phyloP scores from a whole-genome alignment of 768 basidiomycete genomes.

The Collybiopsis confluens region DNA sequence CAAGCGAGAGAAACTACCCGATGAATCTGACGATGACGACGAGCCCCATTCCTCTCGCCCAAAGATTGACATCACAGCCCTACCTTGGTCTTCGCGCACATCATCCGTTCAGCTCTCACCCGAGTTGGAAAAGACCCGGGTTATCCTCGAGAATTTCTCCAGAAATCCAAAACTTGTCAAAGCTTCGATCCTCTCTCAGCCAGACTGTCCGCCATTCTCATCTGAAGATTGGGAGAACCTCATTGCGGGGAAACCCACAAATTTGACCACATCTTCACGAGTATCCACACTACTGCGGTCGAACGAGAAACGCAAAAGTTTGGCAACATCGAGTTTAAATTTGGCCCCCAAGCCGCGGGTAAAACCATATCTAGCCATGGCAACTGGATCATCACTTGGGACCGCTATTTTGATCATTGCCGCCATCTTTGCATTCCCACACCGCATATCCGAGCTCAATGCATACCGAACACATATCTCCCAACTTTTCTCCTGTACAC shows the following conservation, averaged over 20 bases:
- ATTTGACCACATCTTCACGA: constrained; percentile 1
- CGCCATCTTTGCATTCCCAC: constrained; percentile 5
- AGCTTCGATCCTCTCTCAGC: neutral
- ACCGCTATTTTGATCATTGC: no score
- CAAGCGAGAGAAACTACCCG: neutral
- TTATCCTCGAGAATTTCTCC: neutral
- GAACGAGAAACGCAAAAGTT: neutral
- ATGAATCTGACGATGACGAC: no score
- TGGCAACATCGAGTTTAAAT: constrained; percentile 10
- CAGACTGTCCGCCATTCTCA: constrained; percentile 1
- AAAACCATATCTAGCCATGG: constrained; percentile 6
- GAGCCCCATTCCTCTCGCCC: neutral
- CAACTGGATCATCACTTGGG: constrained; percentile 10
- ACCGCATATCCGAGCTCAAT: constrained; percentile 1
- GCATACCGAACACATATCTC: constrained; percentile 5
- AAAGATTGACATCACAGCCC: neutral
- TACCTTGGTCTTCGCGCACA: neutral
- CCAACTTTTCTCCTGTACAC: constrained; percentile 1
- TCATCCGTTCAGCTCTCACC: neutral
- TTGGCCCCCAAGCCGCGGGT: constrained; percentile 3
- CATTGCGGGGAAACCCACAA: neutral
- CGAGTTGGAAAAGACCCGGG: neutral
- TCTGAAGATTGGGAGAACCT: constrained; percentile 1
- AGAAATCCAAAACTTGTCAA: neutral
- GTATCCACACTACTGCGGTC: neutral